These are phyloP conservation scores for Suillus hirtellus DNA, from an alignment of 768 basidiomycete genomes.

Conservation along the genomic window DNA sequence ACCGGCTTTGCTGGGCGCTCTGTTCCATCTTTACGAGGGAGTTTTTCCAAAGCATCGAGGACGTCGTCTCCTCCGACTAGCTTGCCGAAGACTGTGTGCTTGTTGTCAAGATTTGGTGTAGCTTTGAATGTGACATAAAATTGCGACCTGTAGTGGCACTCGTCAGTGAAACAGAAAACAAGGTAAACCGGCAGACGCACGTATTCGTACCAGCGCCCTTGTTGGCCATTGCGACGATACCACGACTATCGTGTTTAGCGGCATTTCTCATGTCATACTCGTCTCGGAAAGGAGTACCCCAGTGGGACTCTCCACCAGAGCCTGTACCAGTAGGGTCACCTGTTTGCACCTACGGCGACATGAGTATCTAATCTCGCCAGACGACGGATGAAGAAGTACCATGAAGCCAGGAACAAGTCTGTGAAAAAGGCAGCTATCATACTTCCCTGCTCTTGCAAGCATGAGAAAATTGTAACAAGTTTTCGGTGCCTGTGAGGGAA, in stretches of 20 bases:
- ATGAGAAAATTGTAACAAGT: slow-evolving; percentile 98
- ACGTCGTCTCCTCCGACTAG: slow-evolving; percentile 95
- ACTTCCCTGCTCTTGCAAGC: slow-evolving; percentile 89
- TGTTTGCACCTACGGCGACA: slow-evolving; percentile 75
- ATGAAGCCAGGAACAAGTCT: slow-evolving; percentile 93
- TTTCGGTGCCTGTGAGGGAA: slow-evolving; percentile 77
- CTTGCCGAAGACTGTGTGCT: slow-evolving; percentile 97
- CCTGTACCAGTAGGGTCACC: slow-evolving; percentile 98
- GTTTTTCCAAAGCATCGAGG: slow-evolving; percentile 77
- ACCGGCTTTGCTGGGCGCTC: slow-evolving; percentile 87
- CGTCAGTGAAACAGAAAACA: slow-evolving; percentile 2
- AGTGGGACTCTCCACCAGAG: slow-evolving; percentile 86
- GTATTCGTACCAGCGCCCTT: slow-evolving; percentile 90
- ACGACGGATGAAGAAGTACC: slow-evolving; percentile 43
- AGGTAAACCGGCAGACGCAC: slow-evolving; percentile 34
- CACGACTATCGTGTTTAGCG: slow-evolving; percentile 82
- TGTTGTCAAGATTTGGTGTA: slow-evolving; percentile 84
- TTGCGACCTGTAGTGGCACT: slow-evolving; percentile 61
- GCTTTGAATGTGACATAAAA: slow-evolving; percentile 91
- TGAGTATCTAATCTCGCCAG: slow-evolving; percentile 11
- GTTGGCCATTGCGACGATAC: slow-evolving; percentile 93
- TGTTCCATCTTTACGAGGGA: slow-evolving; percentile 80
- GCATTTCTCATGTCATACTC: slow-evolving; percentile 89
- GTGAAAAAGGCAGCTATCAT: slow-evolving; percentile 88
- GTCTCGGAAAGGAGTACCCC: slow-evolving; percentile 96